phyloP scores from a whole-genome alignment of 768 basidiomycete species.

The Psilocybe tampanensis region DNA sequence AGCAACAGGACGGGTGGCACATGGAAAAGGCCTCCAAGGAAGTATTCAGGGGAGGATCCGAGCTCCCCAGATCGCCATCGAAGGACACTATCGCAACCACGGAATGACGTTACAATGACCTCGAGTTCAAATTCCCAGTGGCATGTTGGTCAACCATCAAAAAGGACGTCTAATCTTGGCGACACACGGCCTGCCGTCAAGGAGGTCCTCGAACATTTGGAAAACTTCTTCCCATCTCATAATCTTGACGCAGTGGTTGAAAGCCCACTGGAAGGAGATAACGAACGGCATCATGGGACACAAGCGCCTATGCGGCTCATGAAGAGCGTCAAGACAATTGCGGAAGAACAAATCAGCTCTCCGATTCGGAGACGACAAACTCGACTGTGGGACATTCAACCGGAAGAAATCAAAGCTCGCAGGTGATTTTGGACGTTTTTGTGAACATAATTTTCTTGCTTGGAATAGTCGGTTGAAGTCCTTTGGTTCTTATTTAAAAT shows the following conservation, averaged over 20 bases:
- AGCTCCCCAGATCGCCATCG: neutral
- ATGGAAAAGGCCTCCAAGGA: slow-evolving; percentile 15
- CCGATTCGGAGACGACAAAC: slow-evolving; percentile 38
- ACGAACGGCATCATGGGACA: slow-evolving; percentile 12
- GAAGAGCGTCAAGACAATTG: slow-evolving; percentile 86
- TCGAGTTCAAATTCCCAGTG: no score
- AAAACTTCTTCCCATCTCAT: slow-evolving; percentile 86
- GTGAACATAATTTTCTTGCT: neutral
- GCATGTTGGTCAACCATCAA: neutral
- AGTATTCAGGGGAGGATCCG: neutral
- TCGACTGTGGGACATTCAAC: slow-evolving; percentile 43
- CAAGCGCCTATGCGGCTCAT: slow-evolving; percentile 37
- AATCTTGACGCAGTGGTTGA: slow-evolving; percentile 78
- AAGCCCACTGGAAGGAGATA: slow-evolving; percentile 8
- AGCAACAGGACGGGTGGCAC: slow-evolving; percentile 9
- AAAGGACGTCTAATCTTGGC: slow-evolving; percentile 27
- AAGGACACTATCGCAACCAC: neutral
- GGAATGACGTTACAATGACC: neutral
- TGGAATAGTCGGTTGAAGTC: neutral
- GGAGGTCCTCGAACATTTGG: slow-evolving; percentile 78
- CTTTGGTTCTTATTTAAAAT: neutral
- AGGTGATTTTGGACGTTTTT: neutral
- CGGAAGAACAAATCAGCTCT: slow-evolving; percentile 66
- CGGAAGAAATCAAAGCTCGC: slow-evolving; percentile 40
- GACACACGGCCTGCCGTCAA: slow-evolving; percentile 67